These are phyloP conservation scores for Plicaturopsis crispa DNA, from an alignment of 768 basidiomycete genomes.

Conservation along the genomic window DNA sequence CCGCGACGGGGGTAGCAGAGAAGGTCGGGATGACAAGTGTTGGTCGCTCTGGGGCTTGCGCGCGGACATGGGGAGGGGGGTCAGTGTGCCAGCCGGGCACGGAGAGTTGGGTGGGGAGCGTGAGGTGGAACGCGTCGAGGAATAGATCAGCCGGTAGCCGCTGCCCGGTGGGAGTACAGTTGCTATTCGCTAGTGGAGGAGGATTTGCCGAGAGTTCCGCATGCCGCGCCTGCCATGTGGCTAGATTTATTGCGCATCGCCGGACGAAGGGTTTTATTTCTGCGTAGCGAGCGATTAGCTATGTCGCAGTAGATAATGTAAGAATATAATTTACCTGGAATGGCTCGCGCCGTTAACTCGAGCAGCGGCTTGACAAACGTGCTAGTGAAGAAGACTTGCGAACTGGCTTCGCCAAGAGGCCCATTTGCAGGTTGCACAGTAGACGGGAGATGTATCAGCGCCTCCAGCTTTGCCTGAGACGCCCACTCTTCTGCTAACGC, in stretches of 20 bases:
- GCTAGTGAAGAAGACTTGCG: conserved; percentile 86
- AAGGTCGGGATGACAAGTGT: too few relatives aligned
- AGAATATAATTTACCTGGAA: conserved; percentile 53
- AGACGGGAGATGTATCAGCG: conserved; percentile 62
- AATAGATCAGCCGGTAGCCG: too few relatives aligned
- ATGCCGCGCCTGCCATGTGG: conserved; percentile 55
- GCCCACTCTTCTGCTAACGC: conserved; percentile 89
- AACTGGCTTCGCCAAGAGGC: conserved; percentile 61
- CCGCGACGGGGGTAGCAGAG: too few relatives aligned
- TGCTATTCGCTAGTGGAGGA: background rate
- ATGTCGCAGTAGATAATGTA: background rate
- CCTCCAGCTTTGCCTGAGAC: conserved; percentile 82
- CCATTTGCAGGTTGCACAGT: conserved; percentile 44
- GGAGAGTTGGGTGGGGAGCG: background rate
- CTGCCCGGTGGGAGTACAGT: too few relatives aligned
- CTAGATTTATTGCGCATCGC: conserved; percentile 64
- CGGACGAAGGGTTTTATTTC: conserved; percentile 64
- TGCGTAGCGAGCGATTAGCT: conserved; percentile 15
- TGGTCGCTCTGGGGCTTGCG: too few relatives aligned
- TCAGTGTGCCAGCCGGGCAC: too few relatives aligned
- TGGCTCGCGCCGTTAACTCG: conserved; percentile 59
- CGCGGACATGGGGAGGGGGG: too few relatives aligned
- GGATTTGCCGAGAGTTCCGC: conserved; percentile 21
- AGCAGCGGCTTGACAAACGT: conserved; percentile 81
- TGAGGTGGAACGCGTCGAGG: conserved; percentile 5